Percentiles rank a stretch among this genome's conserved stretches.
Conservation (phyloP, 495 filamentous ascomycete genomes). For the Aspergillus indologenus region DNA sequence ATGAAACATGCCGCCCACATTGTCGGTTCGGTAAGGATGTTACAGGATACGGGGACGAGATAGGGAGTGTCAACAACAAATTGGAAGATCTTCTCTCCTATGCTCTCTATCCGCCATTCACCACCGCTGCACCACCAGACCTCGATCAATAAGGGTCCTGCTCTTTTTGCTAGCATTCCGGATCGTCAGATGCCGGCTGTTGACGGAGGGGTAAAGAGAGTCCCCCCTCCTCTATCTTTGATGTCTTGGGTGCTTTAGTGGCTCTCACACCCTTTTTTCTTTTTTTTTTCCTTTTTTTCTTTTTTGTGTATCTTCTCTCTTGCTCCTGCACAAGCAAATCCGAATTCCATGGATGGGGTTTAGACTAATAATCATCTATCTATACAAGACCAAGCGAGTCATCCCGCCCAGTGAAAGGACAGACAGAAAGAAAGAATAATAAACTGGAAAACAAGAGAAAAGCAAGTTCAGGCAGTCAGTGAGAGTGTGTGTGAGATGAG, state of each 20-base stretch:
- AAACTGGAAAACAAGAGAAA: constrained; percentile 2
- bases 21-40: background rate
- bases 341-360: constrained; percentile 14
- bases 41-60: background rate
- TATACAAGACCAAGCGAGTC: background rate
- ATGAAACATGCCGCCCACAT: background rate
- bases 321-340: constrained; percentile 1
- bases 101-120: too few relatives aligned
- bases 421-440: background rate
- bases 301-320: background rate
- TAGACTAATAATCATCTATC: background rate
- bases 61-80: constrained; percentile 3
- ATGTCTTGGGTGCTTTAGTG: background rate
- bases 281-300: constrained; percentile 2
- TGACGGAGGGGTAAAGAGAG: background rate
- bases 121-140: background rate
- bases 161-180: background rate
- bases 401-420: too few relatives aligned
- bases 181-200: background rate
- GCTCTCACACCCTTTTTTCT: background rate
- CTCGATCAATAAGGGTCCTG: background rate
- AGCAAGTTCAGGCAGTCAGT: too few relatives aligned
- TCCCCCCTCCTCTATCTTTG: background rate
- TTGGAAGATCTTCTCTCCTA: background rate
- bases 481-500: background rate